Percentiles rank a stretch among this genome's conserved stretches.
These are phyloP conservation scores for Sungouiozyma intestinalis DNA, from an alignment of 805 yeast genomes.

Conservation along the genomic window DNA sequence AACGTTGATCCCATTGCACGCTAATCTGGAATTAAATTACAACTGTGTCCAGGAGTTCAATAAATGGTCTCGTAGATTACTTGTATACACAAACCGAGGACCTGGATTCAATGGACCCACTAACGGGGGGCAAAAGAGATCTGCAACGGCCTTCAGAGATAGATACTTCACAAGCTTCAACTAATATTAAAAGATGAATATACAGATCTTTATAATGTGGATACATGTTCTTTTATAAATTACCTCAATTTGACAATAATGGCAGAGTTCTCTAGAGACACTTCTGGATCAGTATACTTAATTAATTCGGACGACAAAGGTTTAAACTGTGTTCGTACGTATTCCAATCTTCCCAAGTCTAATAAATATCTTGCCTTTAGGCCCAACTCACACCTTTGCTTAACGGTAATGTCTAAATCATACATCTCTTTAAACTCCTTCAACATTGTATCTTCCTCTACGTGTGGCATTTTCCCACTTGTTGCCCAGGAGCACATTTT, in stretches of 20 bases:
- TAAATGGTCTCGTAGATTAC: conserved; percentile 83
- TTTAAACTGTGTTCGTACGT: conserved; percentile 34
- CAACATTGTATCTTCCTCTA: conserved; percentile 28
- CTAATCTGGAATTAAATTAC: conserved; percentile 55
- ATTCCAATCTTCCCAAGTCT: conserved; percentile 52
- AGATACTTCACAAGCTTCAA: conserved; percentile 65
- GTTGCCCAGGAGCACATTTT: conserved; percentile 86
- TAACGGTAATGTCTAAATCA: conserved; percentile 32
- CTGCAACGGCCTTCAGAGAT: conserved; percentile 55
- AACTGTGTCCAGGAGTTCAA: conserved; percentile 80
- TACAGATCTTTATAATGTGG: background rate
- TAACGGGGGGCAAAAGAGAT: conserved; percentile 34
- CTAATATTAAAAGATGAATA: conserved; percentile 4
- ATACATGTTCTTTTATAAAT: background rate
- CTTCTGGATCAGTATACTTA: conserved; percentile 44
- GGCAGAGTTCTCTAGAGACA: conserved; percentile 66
- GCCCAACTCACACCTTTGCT: conserved; percentile 52
- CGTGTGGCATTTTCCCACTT: conserved; percentile 44
- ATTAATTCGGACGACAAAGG: conserved; percentile 36
- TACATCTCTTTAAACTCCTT: background rate
- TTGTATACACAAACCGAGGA: conserved; percentile 68
- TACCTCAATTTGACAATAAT: conserved; percentile 25
- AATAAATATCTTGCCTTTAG: conserved; percentile 57
- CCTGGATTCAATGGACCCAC: conserved; percentile 42
- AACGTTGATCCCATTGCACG: conserved; percentile 70